Percentiles rank a stretch among this genome's conserved stretches.
phyloP scores from a whole-genome alignment of 805 yeast species.

The Saturnispora galanensis region DNA sequence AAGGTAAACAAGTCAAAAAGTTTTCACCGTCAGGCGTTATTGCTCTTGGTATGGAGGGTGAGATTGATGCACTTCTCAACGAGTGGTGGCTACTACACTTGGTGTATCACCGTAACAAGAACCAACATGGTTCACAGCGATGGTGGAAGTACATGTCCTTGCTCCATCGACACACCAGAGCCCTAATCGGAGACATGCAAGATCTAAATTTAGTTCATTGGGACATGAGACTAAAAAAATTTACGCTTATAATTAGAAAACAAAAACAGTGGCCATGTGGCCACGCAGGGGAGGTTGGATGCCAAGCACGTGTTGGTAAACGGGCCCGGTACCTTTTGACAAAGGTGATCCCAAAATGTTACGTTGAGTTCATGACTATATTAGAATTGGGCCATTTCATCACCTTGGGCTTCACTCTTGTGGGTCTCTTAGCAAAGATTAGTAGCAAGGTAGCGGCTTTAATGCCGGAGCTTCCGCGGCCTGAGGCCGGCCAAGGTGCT shows the following conservation, averaged over 20 bases:
- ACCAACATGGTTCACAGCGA: constrained; percentile 60
- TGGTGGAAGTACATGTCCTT: constrained; percentile 75
- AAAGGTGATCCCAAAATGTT: constrained; percentile 29
- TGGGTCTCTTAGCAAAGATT: constrained; percentile 47
- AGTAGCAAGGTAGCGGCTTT: constrained; percentile 13
- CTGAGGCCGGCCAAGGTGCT: too few relatives aligned
- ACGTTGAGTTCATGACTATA: constrained; percentile 28
- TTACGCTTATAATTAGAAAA: too few relatives aligned
- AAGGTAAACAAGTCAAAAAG: not conserved
- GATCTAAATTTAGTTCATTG: too few relatives aligned
- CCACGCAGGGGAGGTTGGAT: too few relatives aligned
- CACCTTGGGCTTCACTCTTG: constrained; percentile 57
- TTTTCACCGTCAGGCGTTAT: not conserved
- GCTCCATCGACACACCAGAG: constrained; percentile 46
- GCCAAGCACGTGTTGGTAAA: not conserved
- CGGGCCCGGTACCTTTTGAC: constrained; percentile 22
- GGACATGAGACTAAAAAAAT: too few relatives aligned
- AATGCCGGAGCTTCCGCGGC: not conserved
- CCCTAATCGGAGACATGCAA: not conserved
- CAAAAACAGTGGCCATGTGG: too few relatives aligned
- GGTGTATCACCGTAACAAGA: constrained; percentile 58
- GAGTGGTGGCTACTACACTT: constrained; percentile 57
- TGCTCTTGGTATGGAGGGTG: not conserved
- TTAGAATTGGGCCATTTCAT: constrained; percentile 71
- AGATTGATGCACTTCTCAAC: constrained; percentile 17